These are phyloP conservation scores for Erysimum pusillum DNA, from an alignment of 441 rosid genomes.

Conservation along the genomic window DNA sequence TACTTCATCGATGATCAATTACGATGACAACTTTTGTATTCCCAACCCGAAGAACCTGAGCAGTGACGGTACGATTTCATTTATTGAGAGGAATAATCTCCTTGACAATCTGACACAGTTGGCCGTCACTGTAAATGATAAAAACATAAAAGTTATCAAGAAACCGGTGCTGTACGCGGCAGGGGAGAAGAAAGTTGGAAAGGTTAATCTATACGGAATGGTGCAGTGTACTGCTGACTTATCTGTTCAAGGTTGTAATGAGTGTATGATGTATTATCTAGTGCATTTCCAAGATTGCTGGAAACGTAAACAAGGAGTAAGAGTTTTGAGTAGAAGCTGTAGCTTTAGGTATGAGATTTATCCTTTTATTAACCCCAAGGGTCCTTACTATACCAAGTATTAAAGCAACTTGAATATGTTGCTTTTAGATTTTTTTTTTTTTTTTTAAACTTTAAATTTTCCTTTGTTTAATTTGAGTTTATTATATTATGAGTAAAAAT, in stretches of 20 bases:
- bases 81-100: constrained; percentile 23
- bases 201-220: constrained; percentile 27
- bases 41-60: constrained; percentile 31
- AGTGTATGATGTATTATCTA: constrained; percentile 45
- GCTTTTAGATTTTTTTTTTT: neutral
- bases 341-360: constrained; percentile 58
- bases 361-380: constrained; percentile 18
- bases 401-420: neutral
- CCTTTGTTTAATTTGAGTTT: neutral
- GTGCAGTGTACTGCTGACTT: constrained; percentile 61
- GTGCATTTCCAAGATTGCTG: constrained; percentile 48
- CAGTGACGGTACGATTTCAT: neutral
- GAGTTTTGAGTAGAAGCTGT: constrained; percentile 57
- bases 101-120: constrained; percentile 43
- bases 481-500: too few species aligned
- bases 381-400: neutral
- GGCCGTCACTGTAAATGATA: constrained; percentile 33
- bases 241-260: constrained; percentile 40
- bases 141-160: neutral
- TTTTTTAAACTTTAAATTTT: neutral
- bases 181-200: constrained; percentile 1
- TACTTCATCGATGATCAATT: constrained; percentile 58
- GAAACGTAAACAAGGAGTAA: constrained; percentile 53
- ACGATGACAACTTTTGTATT: constrained; percentile 55
- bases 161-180: constrained; percentile 48